Conservation (phyloP, 2,329 filamentous ascomycete genomes). For the Zymoseptoria brevis region DNA sequence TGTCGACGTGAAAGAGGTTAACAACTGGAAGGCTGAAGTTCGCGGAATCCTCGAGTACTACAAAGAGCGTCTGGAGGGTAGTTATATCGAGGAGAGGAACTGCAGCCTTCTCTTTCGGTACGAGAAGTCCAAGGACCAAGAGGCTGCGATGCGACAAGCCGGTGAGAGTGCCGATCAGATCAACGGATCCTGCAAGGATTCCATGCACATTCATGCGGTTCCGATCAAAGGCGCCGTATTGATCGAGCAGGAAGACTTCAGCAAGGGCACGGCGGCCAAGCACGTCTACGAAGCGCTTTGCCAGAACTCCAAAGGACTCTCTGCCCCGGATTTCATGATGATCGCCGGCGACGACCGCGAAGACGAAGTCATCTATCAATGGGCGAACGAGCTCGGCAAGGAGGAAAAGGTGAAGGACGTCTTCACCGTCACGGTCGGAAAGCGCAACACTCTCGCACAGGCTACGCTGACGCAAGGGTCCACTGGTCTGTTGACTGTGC, state of each 20-base stretch:
- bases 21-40: slow-evolving; percentile 76
- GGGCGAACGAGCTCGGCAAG: slow-evolving; percentile 73
- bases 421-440: slow-evolving; percentile 78
- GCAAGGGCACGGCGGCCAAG: slow-evolving; percentile 75
- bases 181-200: slow-evolving; percentile 75
- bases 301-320: slow-evolving; percentile 10
- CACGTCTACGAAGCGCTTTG: slow-evolving; percentile 54
- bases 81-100: slow-evolving; percentile 81
- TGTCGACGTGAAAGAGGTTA: slow-evolving; percentile 61
- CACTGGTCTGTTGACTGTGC: slow-evolving; percentile 53
- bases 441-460: slow-evolving; percentile 77
- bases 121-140: slow-evolving; percentile 69
- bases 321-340: slow-evolving; percentile 70
- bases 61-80: slow-evolving; percentile 78
- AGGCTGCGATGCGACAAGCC: slow-evolving; percentile 67
- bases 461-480: slow-evolving; percentile 85
- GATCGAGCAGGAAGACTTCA: slow-evolving; percentile 79
- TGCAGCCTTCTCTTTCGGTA: slow-evolving; percentile 90
- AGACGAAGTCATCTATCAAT: slow-evolving; percentile 87
- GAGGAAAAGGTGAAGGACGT: slow-evolving; percentile 49
- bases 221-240: slow-evolving; percentile 68
- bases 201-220: slow-evolving; percentile 74
- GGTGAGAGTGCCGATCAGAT: slow-evolving; percentile 90
- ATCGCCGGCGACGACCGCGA: slow-evolving; percentile 86
- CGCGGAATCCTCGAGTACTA: slow-evolving; percentile 81